Evolutionary conservation across 129 eudicot species (phyloP).

Genomic region (Escallonia herrerae): DNA sequence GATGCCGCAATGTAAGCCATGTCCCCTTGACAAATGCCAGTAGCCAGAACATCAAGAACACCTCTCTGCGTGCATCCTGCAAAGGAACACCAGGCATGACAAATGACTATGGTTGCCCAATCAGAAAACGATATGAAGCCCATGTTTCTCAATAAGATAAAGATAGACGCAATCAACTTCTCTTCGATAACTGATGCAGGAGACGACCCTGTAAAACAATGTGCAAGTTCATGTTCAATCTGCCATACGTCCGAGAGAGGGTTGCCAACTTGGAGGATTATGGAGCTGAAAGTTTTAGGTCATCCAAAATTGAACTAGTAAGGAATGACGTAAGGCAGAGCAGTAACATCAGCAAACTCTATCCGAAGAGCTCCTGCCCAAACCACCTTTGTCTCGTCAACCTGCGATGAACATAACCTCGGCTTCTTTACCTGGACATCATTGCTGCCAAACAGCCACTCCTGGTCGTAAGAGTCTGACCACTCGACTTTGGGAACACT

Average conservation of each 20-base stretch:
- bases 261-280: background rate
- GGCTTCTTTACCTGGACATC: constrained; percentile 10
- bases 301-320: constrained; percentile 11
- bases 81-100: no score
- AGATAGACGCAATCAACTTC: background rate
- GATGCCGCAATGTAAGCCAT: no score
- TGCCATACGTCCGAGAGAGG: background rate
- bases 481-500: constrained; percentile 30
- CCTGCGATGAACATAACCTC: background rate
- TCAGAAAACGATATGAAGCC: background rate
- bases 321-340: constrained; percentile 51
- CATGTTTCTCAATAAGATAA: background rate
- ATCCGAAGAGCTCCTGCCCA: constrained; percentile 43
- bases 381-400: constrained; percentile 23
- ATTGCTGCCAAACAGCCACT: constrained; percentile 35
- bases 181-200: background rate
- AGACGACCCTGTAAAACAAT: background rate
- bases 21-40: no score
- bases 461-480: constrained; percentile 36
- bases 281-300: background rate
- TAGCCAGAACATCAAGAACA: no score
- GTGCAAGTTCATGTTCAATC: background rate
- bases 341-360: constrained; percentile 43
- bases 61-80: no score
- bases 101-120: background rate